phyloP scores from a whole-genome alignment of 495 filamentous ascomycete genomes.

The Cladorrhinum samala region DNA sequence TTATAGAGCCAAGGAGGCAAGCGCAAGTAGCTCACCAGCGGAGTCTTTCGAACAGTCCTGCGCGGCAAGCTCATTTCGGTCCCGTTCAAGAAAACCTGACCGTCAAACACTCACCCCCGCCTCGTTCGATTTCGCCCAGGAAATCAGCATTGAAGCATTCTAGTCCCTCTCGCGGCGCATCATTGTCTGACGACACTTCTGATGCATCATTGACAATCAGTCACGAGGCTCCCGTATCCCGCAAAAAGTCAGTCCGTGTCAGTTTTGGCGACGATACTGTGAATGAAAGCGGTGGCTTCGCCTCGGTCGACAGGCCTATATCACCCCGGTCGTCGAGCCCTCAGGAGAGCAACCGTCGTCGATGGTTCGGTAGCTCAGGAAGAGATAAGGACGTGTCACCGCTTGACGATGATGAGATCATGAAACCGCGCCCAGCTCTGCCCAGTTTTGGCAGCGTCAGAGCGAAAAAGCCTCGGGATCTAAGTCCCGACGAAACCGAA shows the following conservation, averaged over 20 bases:
- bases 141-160: constrained; percentile 78
- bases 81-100: constrained; percentile 43
- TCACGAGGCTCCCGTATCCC: constrained; percentile 49
- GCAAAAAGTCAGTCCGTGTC: constrained; percentile 68
- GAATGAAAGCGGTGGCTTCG: constrained; percentile 53
- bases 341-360: constrained; percentile 39
- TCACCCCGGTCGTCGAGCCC: constrained; percentile 45
- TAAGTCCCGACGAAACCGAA: constrained; percentile 26
- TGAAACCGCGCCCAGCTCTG: constrained; percentile 69
- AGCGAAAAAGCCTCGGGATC: constrained; percentile 38
- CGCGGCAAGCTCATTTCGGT: constrained; percentile 69
- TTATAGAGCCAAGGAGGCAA: not conserved
- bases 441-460: constrained; percentile 83
- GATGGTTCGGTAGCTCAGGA: constrained; percentile 51
- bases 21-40: constrained; percentile 16
- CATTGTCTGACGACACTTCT: constrained; percentile 38
- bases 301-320: constrained; percentile 46
- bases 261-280: constrained; percentile 73
- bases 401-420: constrained; percentile 57
- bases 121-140: constrained; percentile 72
- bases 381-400: constrained; percentile 42
- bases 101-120: constrained; percentile 69
- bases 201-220: constrained; percentile 27
- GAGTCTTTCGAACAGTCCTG: constrained; percentile 30
- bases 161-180: constrained; percentile 45